Base-by-base conservation (phyloP, 2,329 filamentous ascomycete species). In the Beauveria pseudobassiana region DNA sequence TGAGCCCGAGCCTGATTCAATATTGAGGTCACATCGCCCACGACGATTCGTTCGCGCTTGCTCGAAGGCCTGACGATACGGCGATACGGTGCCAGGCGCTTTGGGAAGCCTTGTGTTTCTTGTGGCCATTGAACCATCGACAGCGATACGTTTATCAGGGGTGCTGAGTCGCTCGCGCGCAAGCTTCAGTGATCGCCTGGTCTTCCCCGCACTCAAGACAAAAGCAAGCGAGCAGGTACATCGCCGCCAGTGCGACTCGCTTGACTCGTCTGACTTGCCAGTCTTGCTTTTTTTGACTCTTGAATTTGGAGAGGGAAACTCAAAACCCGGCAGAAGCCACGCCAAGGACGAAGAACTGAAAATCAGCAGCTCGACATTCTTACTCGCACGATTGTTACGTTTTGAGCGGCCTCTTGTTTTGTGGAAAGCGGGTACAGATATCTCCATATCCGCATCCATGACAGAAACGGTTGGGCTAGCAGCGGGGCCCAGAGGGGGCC, bases 401-500 rank as follows among this genome's bases (percentile, higher is more conserved):
- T 38, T 14, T 16, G 12, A 16, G 12, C 34, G 5, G 12, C 34
- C 10, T 38, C 34, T 38, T 38, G 34, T 38, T n/a, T 45, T 22
- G 42, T 22, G 54, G 54, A 57, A 57, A 48, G 26, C 26, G 54
- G n/a, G 12, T 50, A 30, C 34, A 2, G 16, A 38, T 38, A 38
- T 38, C 34, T 38, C 34, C 34, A 16, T 16, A 38, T 38, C 34
- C 34, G 34, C 34, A 38, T 14, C 43, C 59, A 62, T 62, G 59
- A 62, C 52, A 46, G 59, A 56, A 62, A 51, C 59, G 38, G 59
- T 51, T 30, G 45, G 50, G 28, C 49, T 48, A 18, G 38, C 30
- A 56, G 43, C 45, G 40, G 59, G 59, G 45, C 30, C 52, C 3
- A 24, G 42, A 45, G 38, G 50, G 24, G 51, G 40, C 50, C 58